Base-by-base conservation (phyloP, 371 early-diverging fungal genomes). In the Choanephora cucurbitarum region DNA sequence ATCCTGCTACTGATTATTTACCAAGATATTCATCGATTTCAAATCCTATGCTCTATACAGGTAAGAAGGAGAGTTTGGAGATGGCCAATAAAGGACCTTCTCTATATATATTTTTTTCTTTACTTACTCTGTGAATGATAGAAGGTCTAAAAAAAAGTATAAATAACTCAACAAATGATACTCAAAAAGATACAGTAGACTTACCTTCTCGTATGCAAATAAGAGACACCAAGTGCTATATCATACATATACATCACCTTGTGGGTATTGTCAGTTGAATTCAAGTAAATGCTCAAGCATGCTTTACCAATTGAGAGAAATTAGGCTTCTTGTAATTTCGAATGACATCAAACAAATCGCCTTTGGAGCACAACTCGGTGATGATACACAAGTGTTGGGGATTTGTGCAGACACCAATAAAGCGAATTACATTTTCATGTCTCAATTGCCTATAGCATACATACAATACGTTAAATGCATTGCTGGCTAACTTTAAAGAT, bases 211-310 rank as follows among this genome's bases (percentile, higher is more conserved):
- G 73, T 77, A 55, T 90, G 89, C 42, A 90, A 54, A 70, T 90
- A 87, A 23, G 88, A 69, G 22, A 91, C 82, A 33, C 85, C 91
- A 18, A 90, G 65, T 3, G 90, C 85, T 69, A 92, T 91, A 58
- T 94, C 91, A 60, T 91, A 86, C 91, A 91, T 91, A 41, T 82
- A 86, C 81, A 83, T 87, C 45, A 85, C 72, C 82, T 82, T 28
- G 3, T 28, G 3, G 3, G 3, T 28, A 5, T 28, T 28, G 28
- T 28, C n/a, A n/a, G n/a, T n/a, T n/a, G n/a, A n/a, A n/a, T n/a
- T n/a, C n/a, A n/a, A n/a, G n/a, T n/a, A n/a, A n/a, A n/a, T n/a
- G n/a, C n/a, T n/a, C n/a, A n/a, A n/a, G n/a, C n/a, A n/a, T n/a
- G n/a, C n/a, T 22, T 24, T 59, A 82, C 79, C 70, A 74, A 67